These are phyloP conservation scores for Lentinula edodes DNA, from an alignment of 768 basidiomycete species.

Conservation along the genomic window DNA sequence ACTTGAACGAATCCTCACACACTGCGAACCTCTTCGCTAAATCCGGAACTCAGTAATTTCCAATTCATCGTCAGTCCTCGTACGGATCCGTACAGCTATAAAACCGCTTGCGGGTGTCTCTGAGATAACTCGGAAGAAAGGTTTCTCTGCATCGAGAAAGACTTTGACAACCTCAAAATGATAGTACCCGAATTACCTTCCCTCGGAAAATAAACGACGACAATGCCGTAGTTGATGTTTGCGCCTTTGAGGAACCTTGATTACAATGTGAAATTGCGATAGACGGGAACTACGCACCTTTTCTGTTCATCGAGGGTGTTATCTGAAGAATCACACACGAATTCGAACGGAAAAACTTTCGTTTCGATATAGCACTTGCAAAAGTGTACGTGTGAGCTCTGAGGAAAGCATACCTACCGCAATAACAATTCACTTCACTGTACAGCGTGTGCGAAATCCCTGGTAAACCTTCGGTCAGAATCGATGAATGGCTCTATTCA, in stretches of 20 bases:
- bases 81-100: slow-evolving; percentile 73
- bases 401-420: slow-evolving; percentile 4
- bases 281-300: slow-evolving; percentile 21
- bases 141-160: slow-evolving; percentile 69
- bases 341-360: slow-evolving; percentile 76
- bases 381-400: slow-evolving; percentile 11
- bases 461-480: slow-evolving; percentile 6
- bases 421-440: slow-evolving; percentile 67
- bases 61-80: slow-evolving; percentile 85
- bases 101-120: slow-evolving; percentile 94
- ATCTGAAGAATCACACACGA: slow-evolving; percentile 66
- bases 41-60: slow-evolving; percentile 65
- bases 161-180: slow-evolving; percentile 94
- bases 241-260: slow-evolving; percentile 77
- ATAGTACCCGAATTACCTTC: slow-evolving; percentile 92
- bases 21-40: slow-evolving; percentile 81
- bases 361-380: slow-evolving; percentile 84
- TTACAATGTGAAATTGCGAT: not conserved
- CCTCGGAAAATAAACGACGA: slow-evolving; percentile 93
- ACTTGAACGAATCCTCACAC: slow-evolving; percentile 65
- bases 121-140: slow-evolving; percentile 88
- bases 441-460: slow-evolving; percentile 55
- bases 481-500: slow-evolving; percentile 16
- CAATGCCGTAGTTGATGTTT: slow-evolving; percentile 83
- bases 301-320: slow-evolving; percentile 85